These are phyloP conservation scores for Neonectria hederae DNA, from an alignment of 2,329 filamentous ascomycete species.

Conservation along the genomic window DNA sequence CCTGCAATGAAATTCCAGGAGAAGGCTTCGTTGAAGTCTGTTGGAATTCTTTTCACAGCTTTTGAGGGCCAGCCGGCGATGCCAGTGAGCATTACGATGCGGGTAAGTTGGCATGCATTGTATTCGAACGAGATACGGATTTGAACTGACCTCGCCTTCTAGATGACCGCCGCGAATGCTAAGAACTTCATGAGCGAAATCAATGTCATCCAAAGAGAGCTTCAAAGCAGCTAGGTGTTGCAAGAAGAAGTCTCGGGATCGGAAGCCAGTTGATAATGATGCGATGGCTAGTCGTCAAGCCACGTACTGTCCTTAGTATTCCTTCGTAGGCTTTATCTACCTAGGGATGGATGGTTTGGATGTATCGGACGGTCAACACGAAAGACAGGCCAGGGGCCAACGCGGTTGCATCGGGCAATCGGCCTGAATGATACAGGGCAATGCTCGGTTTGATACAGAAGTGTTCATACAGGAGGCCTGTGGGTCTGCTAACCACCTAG, in stretches of 20 bases:
- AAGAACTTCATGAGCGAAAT: conserved; percentile 63
- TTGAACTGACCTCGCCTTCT: conserved; percentile 17
- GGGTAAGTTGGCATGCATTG: conserved; percentile 55
- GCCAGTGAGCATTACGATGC: conserved; percentile 68
- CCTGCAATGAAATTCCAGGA: conserved; percentile 83
- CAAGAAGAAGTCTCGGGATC: conserved; percentile 19
- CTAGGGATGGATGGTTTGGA: conserved; percentile 21
- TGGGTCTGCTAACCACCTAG: conserved; percentile 18
- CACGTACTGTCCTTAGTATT: conserved; percentile 15
- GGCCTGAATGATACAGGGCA: conserved; percentile 29
- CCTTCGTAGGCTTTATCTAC: conserved; percentile 19
- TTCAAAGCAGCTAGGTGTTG: conserved; percentile 51
- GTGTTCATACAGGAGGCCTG: conserved; percentile 28
- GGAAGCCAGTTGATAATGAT: conserved; percentile 23
- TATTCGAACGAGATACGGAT: neutral
- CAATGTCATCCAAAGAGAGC: conserved; percentile 60
- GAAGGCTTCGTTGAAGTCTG: conserved; percentile 75
- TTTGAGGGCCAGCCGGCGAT: conserved; percentile 65
- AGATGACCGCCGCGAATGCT: conserved; percentile 65
- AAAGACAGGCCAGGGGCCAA: conserved; percentile 21
- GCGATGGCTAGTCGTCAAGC: conserved; percentile 8
- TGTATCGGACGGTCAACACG: conserved; percentile 17
- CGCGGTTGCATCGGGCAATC: conserved; percentile 17
- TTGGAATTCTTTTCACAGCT: conserved; percentile 73
- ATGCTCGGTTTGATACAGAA: conserved; percentile 32